A percentile compares a stretch with the other conserved stretches of the same genome.
Conservation (phyloP, 768 basidiomycete species). For the Boletus tomentosulus region DNA sequence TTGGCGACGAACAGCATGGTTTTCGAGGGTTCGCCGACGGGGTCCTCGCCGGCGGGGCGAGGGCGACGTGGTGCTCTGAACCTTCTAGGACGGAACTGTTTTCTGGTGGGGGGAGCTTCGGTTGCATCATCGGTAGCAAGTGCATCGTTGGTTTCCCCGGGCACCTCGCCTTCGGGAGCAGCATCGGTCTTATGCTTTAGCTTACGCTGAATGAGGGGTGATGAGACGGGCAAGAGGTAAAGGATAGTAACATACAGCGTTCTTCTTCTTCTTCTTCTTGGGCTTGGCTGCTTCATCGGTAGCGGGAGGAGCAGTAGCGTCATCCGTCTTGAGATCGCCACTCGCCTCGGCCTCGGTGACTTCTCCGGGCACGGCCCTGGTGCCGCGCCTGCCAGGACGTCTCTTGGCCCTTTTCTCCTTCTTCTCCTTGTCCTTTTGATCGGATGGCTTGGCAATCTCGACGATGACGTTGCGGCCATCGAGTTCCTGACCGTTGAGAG, state of each 20-base stretch:
- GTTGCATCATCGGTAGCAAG: conserved; percentile 37
- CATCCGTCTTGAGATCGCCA: conserved; percentile 63
- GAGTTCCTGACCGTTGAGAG: conserved; percentile 84
- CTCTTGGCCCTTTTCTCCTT: conserved; percentile 77
- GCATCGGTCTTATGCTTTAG: conserved; percentile 36
- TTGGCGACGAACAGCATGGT: conserved; percentile 95
- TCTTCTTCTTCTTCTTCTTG: conserved; percentile 80
- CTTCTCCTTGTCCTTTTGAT: conserved; percentile 76
- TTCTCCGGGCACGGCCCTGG: conserved; percentile 84
- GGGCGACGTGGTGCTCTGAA: conserved; percentile 51
- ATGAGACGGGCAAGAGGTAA: conserved; percentile 7
- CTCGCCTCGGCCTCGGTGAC: conserved; percentile 87
- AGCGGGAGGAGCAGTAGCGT: conserved; percentile 44
- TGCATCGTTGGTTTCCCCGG: conserved; percentile 27
- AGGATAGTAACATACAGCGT: conserved; percentile 36
- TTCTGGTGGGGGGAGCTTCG: conserved; percentile 31
- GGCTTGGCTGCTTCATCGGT: conserved; percentile 59
- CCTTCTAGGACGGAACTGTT: conserved; percentile 54
- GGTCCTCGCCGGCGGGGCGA: conserved; percentile 78
- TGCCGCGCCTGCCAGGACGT: conserved; percentile 80
- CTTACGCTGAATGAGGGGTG: conserved; percentile 47
- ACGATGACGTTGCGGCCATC: conserved; percentile 85
- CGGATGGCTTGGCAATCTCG: conserved; percentile 89
- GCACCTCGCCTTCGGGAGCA: conserved; percentile 31
- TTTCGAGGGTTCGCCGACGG: conserved; percentile 83